phyloP scores from a whole-genome alignment of 148 eudicot species.

The Selenicereus undatus region DNA sequence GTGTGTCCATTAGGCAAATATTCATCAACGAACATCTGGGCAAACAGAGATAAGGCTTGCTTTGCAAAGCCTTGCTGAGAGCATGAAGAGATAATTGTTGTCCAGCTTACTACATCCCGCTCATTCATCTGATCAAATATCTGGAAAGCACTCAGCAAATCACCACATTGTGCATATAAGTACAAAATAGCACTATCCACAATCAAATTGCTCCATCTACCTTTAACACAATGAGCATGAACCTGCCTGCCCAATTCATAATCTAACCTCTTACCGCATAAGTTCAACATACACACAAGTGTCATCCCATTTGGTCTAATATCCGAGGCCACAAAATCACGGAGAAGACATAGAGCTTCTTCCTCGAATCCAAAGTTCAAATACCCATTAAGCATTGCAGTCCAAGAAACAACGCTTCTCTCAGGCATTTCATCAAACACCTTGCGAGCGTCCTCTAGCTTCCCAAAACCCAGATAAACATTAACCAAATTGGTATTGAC shows the following conservation, averaged over 20 bases:
- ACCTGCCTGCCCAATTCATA: slow-evolving; percentile 60
- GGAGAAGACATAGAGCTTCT: slow-evolving; percentile 45
- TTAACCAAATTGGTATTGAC: slow-evolving; percentile 60
- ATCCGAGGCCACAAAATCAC: slow-evolving; percentile 39
- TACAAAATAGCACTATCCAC: slow-evolving; percentile 53
- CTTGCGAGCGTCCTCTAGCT: slow-evolving; percentile 48
- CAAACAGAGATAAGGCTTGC: slow-evolving; percentile 48
- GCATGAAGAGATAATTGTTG: slow-evolving; percentile 72
- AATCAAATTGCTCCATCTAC: slow-evolving; percentile 39
- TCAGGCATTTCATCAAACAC: slow-evolving; percentile 72
- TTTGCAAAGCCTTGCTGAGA: slow-evolving; percentile 53
- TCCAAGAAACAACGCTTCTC: slow-evolving; percentile 75
- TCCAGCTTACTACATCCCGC: slow-evolving; percentile 82
- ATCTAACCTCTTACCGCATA: slow-evolving; percentile 56
- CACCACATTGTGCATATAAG: slow-evolving; percentile 69
- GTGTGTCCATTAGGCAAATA: slow-evolving; percentile 71
- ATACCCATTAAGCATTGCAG: slow-evolving; percentile 75
- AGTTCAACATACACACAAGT: slow-evolving; percentile 57
- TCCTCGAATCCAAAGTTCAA: slow-evolving; percentile 46
- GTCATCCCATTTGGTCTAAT: slow-evolving; percentile 50
- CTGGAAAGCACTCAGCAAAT: slow-evolving; percentile 45
- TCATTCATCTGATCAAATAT: slow-evolving; percentile 55
- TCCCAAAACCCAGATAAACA: slow-evolving; percentile 40
- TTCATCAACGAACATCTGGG: slow-evolving; percentile 49
- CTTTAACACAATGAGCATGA: slow-evolving; percentile 64